Evolutionary conservation across 1,284 basidiomycete species (phyloP).

Genomic region (Boletus semigastroideus): DNA sequence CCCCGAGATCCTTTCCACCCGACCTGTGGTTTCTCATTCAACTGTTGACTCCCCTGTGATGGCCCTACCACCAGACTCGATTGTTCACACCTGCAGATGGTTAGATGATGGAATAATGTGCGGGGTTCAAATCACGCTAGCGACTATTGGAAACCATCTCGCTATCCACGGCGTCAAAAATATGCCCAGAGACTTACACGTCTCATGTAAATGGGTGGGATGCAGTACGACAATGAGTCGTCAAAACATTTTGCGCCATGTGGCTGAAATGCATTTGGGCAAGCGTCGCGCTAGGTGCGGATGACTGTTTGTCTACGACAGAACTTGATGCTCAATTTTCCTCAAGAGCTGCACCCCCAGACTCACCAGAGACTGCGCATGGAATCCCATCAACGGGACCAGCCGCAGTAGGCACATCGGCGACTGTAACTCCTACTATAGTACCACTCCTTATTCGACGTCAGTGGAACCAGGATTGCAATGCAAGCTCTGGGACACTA

Average conservation of each 20-base stretch:
- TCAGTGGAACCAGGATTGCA: not conserved
- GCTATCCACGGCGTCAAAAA: not conserved
- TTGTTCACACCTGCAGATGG: too few species aligned
- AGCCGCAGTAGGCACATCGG: too few species aligned
- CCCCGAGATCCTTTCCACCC: too few species aligned
- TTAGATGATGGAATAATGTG: too few species aligned
- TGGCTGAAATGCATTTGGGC: constrained; percentile 22
- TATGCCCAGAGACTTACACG: fast-evolving
- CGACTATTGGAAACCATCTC: too few species aligned
- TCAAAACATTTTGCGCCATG: constrained; percentile 22
- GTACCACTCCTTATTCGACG: not conserved
- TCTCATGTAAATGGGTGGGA: constrained; percentile 18
- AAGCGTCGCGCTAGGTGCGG: constrained; percentile 18
- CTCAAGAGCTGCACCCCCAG: not conserved
- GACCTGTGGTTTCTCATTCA: too few species aligned
- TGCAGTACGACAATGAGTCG: constrained; percentile 18
- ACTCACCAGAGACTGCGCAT: not conserved
- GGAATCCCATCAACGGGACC: not conserved
- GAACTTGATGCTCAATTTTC: not conserved
- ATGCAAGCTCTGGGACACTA: not conserved
- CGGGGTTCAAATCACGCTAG: too few species aligned
- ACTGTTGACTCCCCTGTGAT: too few species aligned
- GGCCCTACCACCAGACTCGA: too few species aligned
- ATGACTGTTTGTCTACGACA: not conserved
- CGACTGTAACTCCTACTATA: too few species aligned